Percentiles rank a stretch among this genome's conserved stretches.
phyloP scores from a whole-genome alignment of 2,329 filamentous ascomycete genomes.

The Colletotrichum eremochloae region DNA sequence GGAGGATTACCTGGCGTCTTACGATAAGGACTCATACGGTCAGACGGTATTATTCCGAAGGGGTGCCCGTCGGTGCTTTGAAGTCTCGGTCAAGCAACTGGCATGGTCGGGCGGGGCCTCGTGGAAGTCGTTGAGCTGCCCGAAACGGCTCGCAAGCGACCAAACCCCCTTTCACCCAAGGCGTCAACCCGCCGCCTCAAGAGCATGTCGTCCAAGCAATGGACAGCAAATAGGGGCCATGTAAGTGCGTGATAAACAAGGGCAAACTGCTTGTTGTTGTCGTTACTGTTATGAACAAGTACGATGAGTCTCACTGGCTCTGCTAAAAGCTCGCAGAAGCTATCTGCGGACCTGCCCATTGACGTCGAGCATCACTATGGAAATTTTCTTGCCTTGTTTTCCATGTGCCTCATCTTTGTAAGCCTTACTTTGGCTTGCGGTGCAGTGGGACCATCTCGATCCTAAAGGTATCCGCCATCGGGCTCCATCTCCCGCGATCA shows the following conservation, averaged over 20 bases:
- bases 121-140: constrained; percentile 18
- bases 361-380: not conserved
- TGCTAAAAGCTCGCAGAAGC: not conserved
- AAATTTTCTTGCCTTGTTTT: not conserved
- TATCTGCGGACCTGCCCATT: not conserved
- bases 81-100: constrained; percentile 17
- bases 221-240: not conserved
- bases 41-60: not conserved
- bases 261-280: not conserved
- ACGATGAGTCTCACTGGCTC: not conserved
- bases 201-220: constrained; percentile 8
- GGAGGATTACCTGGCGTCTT: constrained; percentile 9
- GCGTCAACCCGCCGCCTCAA: not conserved
- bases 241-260: constrained; percentile 10
- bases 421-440: not conserved
- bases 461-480: not conserved
- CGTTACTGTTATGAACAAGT: not conserved
- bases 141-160: constrained; percentile 12
- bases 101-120: constrained; percentile 9
- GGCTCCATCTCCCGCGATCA: not conserved
- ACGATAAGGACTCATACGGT: not conserved
- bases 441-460: not conserved
- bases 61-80: constrained; percentile 1
- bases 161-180: not conserved
- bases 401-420: not conserved